Base-by-base conservation (phyloP, 2,329 filamentous ascomycete species). In the Chrysoporthe puriensis region DNA sequence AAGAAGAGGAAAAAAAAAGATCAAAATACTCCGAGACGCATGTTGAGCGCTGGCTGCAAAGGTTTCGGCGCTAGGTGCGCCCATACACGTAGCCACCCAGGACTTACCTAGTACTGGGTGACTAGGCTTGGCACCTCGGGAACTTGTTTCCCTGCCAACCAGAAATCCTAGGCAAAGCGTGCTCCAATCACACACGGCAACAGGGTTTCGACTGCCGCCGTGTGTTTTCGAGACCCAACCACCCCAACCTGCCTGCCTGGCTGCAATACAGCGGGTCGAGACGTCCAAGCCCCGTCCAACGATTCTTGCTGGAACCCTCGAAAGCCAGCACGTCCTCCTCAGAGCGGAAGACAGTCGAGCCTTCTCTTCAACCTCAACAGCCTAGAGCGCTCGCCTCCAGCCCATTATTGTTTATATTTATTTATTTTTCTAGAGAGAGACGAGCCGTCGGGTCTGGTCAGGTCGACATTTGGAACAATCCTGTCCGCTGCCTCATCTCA, bases 91-190 rank as follows among this genome's bases (percentile, higher is more conserved):
- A 26, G 26, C 26, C 26, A 26, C 26, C 26, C 26, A 26, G 26
- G 26, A 26, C 26, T 26, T 54, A 14, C 21, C 26, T 54, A 32
- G 21, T 26, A 32, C 9, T 54, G 32, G 9, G 26, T 14, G 8
- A 14, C 11, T 32, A 14, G 50, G 21, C 21, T 32, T 32, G 21
- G 50, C 50, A 32, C 26, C 50, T 21, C n/a, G 5, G n/a, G 43
- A 18, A 11, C 26, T 3, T 34, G 52, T 64, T 57, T 26, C 62
- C 43, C 50, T 42, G 44, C 36, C 62, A 64, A 64, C 62, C 50
- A 44, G 9, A 40, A 21, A 2, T 21, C 3, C 8, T 13, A 48
- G 60, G 26, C 34, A 52, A 42, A 34, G 16, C 32, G 7, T 34
- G n/a, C 4, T 34, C 60, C 60, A 62, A 62, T 62, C 60, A 62